Evolutionary conservation across 805 yeast species (phyloP).

Genomic region (Cyberlindnera maritima): DNA sequence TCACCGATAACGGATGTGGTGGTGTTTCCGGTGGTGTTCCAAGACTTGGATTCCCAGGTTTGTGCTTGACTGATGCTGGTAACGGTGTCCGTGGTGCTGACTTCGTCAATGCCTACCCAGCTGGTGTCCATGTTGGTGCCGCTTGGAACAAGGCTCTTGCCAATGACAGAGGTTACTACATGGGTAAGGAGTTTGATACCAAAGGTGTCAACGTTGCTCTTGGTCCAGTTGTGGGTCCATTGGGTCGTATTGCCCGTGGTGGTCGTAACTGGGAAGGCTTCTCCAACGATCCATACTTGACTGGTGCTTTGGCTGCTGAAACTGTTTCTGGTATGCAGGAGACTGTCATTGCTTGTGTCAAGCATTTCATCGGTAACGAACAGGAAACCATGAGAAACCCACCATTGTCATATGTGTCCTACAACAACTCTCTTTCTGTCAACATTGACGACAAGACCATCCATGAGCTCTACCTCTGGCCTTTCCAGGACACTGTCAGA

Average conservation of each 20-base stretch:
- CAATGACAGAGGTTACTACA: constrained; percentile 7
- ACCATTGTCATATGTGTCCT: neutral
- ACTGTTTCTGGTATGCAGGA: constrained; percentile 8
- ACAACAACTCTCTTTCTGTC: constrained; percentile 4
- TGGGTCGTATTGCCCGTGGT: constrained; percentile 8
- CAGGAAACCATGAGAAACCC: constrained; percentile 11
- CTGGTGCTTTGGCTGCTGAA: constrained; percentile 4
- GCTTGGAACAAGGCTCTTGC: constrained; percentile 9
- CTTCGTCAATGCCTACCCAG: constrained; percentile 8
- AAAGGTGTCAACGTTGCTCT: constrained; percentile 9
- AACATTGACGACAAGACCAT: constrained; percentile 8
- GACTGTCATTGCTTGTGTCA: constrained; percentile 8
- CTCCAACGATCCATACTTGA: constrained; percentile 11
- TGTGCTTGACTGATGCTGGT: constrained; percentile 9
- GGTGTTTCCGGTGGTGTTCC: constrained; percentile 9
- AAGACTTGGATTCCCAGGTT: constrained; percentile 8
- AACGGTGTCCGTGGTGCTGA: constrained; percentile 13
- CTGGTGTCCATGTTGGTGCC: constrained; percentile 10
- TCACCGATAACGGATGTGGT: constrained; percentile 1
- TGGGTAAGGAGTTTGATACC: constrained; percentile 10
- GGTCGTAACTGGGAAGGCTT: constrained; percentile 15
- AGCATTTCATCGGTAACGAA: constrained; percentile 12
- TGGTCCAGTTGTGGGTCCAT: constrained; percentile 11
- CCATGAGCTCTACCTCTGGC: constrained; percentile 11
- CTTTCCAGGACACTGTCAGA: constrained; percentile 7